These are phyloP conservation scores for Suillus subluteus DNA, from an alignment of 768 basidiomycete species.

Conservation along the genomic window DNA sequence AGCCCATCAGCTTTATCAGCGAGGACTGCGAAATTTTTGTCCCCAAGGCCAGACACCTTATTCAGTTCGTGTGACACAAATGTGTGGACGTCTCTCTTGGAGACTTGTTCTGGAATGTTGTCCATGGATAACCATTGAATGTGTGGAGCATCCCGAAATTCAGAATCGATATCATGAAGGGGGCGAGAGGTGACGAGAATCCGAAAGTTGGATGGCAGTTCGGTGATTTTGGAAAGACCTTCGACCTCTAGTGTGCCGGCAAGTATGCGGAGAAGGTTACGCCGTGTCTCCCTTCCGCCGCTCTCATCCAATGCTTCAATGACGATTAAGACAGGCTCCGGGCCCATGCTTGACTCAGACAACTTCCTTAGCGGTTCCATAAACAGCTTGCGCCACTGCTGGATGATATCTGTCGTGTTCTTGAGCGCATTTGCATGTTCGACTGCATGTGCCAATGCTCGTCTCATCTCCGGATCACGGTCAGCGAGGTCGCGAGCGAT, in stretches of 20 bases:
- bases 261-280: constrained; percentile 26
- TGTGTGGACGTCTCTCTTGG: background rate
- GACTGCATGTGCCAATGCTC: background rate
- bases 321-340: constrained; percentile 24
- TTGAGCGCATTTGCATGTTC: constrained; percentile 4
- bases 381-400: constrained; percentile 24
- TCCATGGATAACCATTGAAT: constrained; percentile 2
- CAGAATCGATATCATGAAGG: background rate
- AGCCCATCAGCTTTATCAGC: constrained; percentile 4
- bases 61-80: background rate
- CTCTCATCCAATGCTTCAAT: constrained; percentile 31
- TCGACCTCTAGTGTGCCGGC: background rate
- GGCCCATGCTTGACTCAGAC: constrained; percentile 10
- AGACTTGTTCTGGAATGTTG: background rate
- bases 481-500: constrained; percentile 29
- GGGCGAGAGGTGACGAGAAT: constrained; percentile 19
- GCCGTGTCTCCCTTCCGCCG: constrained; percentile 14
- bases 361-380: constrained; percentile 16
- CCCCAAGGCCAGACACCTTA: background rate
- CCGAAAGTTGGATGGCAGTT: constrained; percentile 15
- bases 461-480: constrained; percentile 14
- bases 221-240: background rate
- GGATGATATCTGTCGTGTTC: background rate
- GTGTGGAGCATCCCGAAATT: background rate
- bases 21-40: background rate